Evolutionary conservation across 2,329 filamentous ascomycete species (phyloP).

Genomic region (Verticillium zaregamsianum): DNA sequence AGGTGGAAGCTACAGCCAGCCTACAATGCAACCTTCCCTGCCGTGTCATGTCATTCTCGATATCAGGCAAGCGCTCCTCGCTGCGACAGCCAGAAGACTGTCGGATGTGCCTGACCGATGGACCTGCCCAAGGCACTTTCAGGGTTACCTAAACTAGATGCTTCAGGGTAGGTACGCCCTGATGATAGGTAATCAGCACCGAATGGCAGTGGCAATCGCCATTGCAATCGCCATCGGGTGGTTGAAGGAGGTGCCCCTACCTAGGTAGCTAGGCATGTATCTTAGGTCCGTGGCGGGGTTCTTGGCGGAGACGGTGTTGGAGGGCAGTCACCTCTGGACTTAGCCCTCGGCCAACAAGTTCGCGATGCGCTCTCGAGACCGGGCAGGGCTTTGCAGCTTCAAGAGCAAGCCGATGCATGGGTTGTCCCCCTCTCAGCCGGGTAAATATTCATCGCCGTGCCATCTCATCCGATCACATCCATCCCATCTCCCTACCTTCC

Average conservation of each 20-base stretch:
- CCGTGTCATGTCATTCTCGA: neutral
- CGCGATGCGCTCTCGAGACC: neutral
- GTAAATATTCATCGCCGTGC: neutral
- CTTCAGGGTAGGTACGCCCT: too few relatives aligned
- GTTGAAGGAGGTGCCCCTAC: neutral
- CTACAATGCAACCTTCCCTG: neutral
- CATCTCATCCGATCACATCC: neutral
- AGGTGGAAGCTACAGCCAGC: neutral
- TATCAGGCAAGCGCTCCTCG: neutral
- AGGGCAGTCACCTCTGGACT: neutral
- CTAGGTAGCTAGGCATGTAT: too few relatives aligned
- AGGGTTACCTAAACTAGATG: too few relatives aligned
- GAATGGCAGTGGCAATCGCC: too few relatives aligned
- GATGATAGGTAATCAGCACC: too few relatives aligned
- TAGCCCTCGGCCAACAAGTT: neutral
- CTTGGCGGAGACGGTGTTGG: too few relatives aligned
- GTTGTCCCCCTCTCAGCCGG: neutral
- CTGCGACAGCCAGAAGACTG: neutral
- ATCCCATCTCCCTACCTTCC: neutral
- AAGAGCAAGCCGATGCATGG: neutral
- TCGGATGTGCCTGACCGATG: neutral
- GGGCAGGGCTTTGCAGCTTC: neutral
- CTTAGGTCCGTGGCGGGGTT: too few relatives aligned
- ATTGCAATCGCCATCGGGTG: neutral
- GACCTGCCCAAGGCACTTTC: neutral